phyloP scores from a whole-genome alignment of 2,329 filamentous ascomycete species.

The Coniella lustricola region DNA sequence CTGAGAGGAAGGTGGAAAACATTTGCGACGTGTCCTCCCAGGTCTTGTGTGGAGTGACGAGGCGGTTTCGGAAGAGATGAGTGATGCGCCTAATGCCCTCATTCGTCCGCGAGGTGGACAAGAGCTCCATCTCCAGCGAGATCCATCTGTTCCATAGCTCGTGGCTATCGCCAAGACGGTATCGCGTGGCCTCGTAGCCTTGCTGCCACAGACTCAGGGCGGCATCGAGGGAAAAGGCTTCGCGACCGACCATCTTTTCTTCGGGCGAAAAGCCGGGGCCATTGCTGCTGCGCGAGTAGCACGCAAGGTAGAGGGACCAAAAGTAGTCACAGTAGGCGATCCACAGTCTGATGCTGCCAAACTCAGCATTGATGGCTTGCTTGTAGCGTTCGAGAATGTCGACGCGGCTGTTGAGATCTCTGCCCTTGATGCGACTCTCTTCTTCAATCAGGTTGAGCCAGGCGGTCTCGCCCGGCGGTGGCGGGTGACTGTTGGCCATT shows the following conservation, averaged over 20 bases:
- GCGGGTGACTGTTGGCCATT: slow-evolving; percentile 30
- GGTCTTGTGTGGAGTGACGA: slow-evolving; percentile 64
- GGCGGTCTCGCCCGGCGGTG: slow-evolving; percentile 64
- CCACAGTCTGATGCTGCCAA: slow-evolving; percentile 68
- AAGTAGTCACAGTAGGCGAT: slow-evolving; percentile 72
- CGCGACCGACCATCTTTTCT: slow-evolving; percentile 60
- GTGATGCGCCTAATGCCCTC: slow-evolving; percentile 58
- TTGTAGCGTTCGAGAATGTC: slow-evolving; percentile 66
- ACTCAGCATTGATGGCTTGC: slow-evolving; percentile 62
- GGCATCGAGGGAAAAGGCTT: slow-evolving; percentile 62
- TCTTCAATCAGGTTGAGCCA: slow-evolving; percentile 76
- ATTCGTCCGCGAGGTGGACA: slow-evolving; percentile 48
- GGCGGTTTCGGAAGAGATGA: slow-evolving; percentile 61
- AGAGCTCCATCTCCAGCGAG: slow-evolving; percentile 61
- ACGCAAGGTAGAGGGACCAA: slow-evolving; percentile 61
- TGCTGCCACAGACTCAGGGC: slow-evolving; percentile 65
- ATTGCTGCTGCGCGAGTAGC: slow-evolving; percentile 40
- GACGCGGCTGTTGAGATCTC: slow-evolving; percentile 60
- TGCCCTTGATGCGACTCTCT: slow-evolving; percentile 48
- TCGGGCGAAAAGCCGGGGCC: slow-evolving; percentile 56
- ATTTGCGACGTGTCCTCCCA: slow-evolving; percentile 70
- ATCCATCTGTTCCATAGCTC: slow-evolving; percentile 74
- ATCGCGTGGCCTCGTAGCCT: slow-evolving; percentile 64
- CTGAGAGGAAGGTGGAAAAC: slow-evolving; percentile 68
- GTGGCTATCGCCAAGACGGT: slow-evolving; percentile 70